A percentile compares a stretch with the other conserved stretches of the same genome.
Conservation (phyloP, 1,284 basidiomycete genomes). For the Taiwanofungus camphoratus region DNA sequence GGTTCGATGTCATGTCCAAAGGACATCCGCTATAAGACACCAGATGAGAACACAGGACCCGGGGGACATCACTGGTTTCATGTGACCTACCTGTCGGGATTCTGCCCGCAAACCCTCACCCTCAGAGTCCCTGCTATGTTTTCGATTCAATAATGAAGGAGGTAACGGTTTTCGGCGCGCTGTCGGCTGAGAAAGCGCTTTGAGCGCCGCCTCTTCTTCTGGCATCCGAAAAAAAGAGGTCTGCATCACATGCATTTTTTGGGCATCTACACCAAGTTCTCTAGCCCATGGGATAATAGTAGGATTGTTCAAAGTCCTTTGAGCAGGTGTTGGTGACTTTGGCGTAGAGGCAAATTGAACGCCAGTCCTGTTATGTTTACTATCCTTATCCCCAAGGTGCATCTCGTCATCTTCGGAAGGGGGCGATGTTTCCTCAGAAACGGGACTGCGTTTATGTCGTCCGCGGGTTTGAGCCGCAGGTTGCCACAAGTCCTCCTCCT, state of each 20-base stretch:
- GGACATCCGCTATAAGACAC: slow-evolving; percentile 53
- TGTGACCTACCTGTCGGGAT: slow-evolving; percentile 58
- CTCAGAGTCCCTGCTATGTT: slow-evolving; percentile 74
- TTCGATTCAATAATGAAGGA: slow-evolving; percentile 41
- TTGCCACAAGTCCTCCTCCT: slow-evolving; percentile 7
- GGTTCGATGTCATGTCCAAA: slow-evolving; percentile 70
- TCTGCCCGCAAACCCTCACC: slow-evolving; percentile 60
- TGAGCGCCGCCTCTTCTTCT: slow-evolving; percentile 59
- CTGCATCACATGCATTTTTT: slow-evolving; percentile 90
- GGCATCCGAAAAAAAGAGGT: slow-evolving; percentile 76
- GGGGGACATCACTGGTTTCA: too few relatives aligned
- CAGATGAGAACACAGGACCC: not conserved
- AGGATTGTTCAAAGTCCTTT: slow-evolving; percentile 18
- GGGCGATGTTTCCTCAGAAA: too few relatives aligned
- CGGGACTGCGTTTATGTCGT: slow-evolving; percentile 31
- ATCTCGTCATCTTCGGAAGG: slow-evolving; percentile 14
- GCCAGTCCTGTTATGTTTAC: slow-evolving; percentile 1
- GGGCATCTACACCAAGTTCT: slow-evolving; percentile 68
- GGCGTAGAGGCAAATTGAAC: slow-evolving; percentile 16
- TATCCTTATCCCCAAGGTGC: slow-evolving; percentile 12
- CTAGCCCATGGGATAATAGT: slow-evolving; percentile 56
- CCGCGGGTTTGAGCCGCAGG: slow-evolving; percentile 4
- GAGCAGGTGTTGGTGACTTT: slow-evolving; percentile 23
- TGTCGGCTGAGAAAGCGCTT: slow-evolving; percentile 38
- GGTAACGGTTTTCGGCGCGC: slow-evolving; percentile 33